Percentiles rank a stretch among this genome's conserved stretches.
Conservation (phyloP, 73 alveolate species). For the Paramecium sexaurelia region DNA sequence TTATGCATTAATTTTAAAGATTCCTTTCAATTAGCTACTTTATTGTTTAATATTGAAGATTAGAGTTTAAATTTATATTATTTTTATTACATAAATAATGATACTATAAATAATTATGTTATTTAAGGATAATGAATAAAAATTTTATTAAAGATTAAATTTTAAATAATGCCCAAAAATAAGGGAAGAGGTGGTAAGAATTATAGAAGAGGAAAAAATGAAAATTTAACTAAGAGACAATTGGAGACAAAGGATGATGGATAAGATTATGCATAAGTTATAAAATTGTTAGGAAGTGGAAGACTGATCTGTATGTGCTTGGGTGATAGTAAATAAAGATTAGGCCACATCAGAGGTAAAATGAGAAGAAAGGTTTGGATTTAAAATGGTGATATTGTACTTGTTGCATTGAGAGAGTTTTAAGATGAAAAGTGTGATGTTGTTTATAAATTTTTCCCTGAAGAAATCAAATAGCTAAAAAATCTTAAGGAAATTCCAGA, state of each 20-base stretch:
- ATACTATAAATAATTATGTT: no score
- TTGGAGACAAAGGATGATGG: constrained; percentile 95
- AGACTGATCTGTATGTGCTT: constrained; percentile 93
- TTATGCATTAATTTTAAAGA: no score
- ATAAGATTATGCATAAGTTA: constrained; percentile 95
- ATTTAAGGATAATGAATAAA: not conserved
- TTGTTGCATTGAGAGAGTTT: constrained; percentile 94
- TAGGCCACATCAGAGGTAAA: constrained; percentile 96
- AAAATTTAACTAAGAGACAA: constrained; percentile 85
- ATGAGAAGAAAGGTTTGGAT: constrained; percentile 96
- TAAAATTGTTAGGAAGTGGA: constrained; percentile 90
- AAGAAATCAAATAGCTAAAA: constrained; percentile 92
- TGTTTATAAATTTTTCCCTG: constrained; percentile 91
- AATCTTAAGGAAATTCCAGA: constrained; percentile 95
- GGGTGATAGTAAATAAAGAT: constrained; percentile 91
- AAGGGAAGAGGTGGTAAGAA: constrained; percentile 99
- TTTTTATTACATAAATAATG: no score
- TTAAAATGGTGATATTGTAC: constrained; percentile 93
- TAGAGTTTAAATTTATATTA: no score
- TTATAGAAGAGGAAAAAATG: constrained; percentile 96
- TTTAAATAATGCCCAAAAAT: constrained; percentile 82
- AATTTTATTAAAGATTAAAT: constrained; percentile 8
- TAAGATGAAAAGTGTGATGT: constrained; percentile 97
- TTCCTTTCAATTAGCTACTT: no score
- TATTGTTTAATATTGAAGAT: no score